These are phyloP conservation scores for Sporisorium scitamineum DNA, from an alignment of 1,284 basidiomycete genomes.

Conservation along the genomic window DNA sequence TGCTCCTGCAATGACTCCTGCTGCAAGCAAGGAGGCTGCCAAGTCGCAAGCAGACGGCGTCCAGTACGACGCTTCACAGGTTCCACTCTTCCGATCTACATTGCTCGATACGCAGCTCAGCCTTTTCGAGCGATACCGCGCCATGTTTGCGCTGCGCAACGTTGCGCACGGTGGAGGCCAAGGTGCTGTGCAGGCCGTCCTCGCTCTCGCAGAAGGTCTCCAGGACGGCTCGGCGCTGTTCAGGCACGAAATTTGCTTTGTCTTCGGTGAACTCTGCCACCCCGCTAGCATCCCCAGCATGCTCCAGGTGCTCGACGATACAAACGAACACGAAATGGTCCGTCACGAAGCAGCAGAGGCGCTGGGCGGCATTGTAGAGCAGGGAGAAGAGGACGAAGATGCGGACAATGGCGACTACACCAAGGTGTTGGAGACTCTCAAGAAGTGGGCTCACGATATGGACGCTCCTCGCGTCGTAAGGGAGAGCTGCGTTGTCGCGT, in stretches of 20 bases:
- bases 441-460: constrained; percentile 82
- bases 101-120: constrained; percentile 80
- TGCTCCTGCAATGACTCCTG: constrained; percentile 76
- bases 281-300: constrained; percentile 88
- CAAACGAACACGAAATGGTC: constrained; percentile 92
- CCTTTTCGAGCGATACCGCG: constrained; percentile 93
- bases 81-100: constrained; percentile 74
- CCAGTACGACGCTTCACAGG: constrained; percentile 69
- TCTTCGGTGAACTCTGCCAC: constrained; percentile 95
- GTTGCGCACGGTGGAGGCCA: constrained; percentile 59
- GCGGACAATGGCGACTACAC: constrained; percentile 66
- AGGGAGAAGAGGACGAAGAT: constrained; percentile 71
- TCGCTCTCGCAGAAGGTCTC: constrained; percentile 91
- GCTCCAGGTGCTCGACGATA: constrained; percentile 80
- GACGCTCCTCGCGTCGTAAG: constrained; percentile 89
- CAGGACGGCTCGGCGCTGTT: constrained; percentile 65
- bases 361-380: constrained; percentile 92
- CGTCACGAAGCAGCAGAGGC: constrained; percentile 99
- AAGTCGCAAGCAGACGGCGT: constrained; percentile 17
- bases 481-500: constrained; percentile 94
- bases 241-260: constrained; percentile 71
- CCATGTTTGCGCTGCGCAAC: constrained; percentile 92
- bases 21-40: constrained; percentile 51
- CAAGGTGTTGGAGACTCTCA: constrained; percentile 81
- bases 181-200: constrained; percentile 76